Conservation (phyloP, 2,329 filamentous ascomycete species). For the Parafenestella ontariensis region DNA sequence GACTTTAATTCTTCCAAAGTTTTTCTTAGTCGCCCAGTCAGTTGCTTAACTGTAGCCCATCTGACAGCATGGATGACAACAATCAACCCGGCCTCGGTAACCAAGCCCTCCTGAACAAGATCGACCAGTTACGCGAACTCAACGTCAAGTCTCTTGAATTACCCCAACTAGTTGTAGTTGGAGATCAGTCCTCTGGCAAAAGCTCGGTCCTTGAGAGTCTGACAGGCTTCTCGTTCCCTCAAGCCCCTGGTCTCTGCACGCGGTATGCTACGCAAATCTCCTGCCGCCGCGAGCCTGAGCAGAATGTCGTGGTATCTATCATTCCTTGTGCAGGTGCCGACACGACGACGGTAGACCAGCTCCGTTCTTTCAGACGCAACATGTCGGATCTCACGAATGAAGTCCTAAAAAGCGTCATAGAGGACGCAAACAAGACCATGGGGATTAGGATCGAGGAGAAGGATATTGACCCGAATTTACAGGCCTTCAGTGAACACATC, state of each 20-base stretch:
- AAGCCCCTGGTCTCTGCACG: constrained; percentile 52
- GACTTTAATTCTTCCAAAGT: neutral
- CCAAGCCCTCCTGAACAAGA: constrained; percentile 33
- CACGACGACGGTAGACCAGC: neutral
- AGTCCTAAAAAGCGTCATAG: neutral
- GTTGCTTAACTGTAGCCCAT: neutral
- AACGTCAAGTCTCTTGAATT: constrained; percentile 43
- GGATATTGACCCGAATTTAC: neutral
- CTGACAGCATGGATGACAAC: neutral
- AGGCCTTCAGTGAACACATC: constrained; percentile 48
- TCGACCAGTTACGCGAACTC: constrained; percentile 12
- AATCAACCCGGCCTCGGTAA: constrained; percentile 5
- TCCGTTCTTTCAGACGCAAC: neutral
- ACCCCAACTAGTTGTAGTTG: constrained; percentile 38
- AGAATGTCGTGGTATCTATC: constrained; percentile 3
- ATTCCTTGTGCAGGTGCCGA: constrained; percentile 1
- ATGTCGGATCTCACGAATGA: neutral
- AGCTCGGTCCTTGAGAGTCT: constrained; percentile 41
- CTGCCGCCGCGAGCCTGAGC: constrained; percentile 36
- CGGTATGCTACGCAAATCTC: constrained; percentile 57
- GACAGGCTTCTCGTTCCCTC: constrained; percentile 49
- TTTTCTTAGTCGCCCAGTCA: neutral
- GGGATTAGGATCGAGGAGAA: neutral
- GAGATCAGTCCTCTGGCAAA: constrained; percentile 52
- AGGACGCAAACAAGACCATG: neutral